phyloP scores from a whole-genome alignment of 2,329 filamentous ascomycete genomes.

The Tolypocladium cylindrosporum region DNA sequence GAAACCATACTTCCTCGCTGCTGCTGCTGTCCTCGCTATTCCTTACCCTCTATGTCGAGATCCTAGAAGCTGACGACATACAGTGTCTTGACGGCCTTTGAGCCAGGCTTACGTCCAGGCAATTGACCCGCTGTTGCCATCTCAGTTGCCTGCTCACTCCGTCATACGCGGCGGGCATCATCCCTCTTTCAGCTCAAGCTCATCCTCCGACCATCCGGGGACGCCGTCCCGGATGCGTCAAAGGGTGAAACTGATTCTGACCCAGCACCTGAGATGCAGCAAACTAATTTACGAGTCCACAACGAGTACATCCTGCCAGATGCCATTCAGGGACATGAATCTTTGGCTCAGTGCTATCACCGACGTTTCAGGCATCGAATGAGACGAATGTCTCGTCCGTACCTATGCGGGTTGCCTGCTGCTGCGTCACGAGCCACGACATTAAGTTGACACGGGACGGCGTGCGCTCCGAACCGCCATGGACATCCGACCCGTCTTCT shows the following conservation, averaged over 20 bases:
- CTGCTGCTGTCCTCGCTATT: background rate
- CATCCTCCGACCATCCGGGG: too few relatives aligned
- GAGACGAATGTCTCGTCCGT: background rate
- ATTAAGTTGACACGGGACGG: background rate
- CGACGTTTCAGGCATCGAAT: background rate
- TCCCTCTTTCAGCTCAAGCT: too few relatives aligned
- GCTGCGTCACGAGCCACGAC: background rate
- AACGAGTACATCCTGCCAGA: background rate
- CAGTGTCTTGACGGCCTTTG: too few relatives aligned
- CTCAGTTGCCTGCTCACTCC: background rate
- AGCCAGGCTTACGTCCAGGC: too few relatives aligned
- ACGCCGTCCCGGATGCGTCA: background rate
- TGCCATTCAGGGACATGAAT: background rate
- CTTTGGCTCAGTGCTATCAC: background rate
- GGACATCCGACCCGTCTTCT: background rate
- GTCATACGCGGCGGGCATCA: background rate
- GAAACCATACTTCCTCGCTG: too few relatives aligned
- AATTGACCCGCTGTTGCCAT: too few relatives aligned
- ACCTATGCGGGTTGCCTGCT: background rate
- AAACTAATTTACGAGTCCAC: background rate
- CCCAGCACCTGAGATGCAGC: background rate
- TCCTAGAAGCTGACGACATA: background rate
- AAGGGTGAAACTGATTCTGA: background rate
- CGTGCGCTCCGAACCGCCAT: background rate
- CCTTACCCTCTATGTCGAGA: background rate